Base-by-base conservation (phyloP, 2,329 filamentous ascomycete genomes). In the Teratosphaeria pseudoeucalypti region DNA sequence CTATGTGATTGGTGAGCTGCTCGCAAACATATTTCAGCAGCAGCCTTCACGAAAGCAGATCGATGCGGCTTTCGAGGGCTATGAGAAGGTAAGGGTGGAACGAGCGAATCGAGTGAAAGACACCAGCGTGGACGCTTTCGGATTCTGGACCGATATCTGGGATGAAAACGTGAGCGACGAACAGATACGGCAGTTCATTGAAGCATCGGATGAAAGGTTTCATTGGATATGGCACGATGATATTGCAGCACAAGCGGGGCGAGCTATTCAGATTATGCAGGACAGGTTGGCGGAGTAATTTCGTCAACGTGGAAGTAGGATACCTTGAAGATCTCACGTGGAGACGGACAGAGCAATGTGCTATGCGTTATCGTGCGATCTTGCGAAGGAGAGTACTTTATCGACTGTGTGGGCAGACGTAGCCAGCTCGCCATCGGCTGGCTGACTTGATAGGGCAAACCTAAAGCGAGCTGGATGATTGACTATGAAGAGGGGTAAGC, bases 1-100 rank as follows among this genome's bases (percentile, higher is more conserved):
- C 0, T 75, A 80, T 32, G 71, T 79, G 0, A 55, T 68, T 2
- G 62, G 65, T 1, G 66, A 68, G 52, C 63, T 66, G 2, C 58
- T 69, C 16, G 5, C 47, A 27, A 26, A 12, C 16, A 37, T 58
- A 6, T 19, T 26, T 32, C 19, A 34, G 16, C 37, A 52, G 19
- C 27, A 12, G 26, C 16, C 4, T 16, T 52, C 39, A 14, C 32
- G 11, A 52, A 34, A 32, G 32, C 19, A 57, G 29, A 54, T 68
- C 11, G 53, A 64, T 54, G 65, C 62, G 27, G 68, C 65, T 5
- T 60, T 70, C 32, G 11, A 52, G 52, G 63, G 58, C 4, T 63
- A 63, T 43, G 63, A 67, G 26, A 29, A 58, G 6, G 60, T 67
- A 1, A 60, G 68, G 6, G 53, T 39, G 32, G 61, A 65, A 6